Evolutionary conservation across 495 filamentous ascomycete species (phyloP).

Genomic region (Astrocystis sublimbata): DNA sequence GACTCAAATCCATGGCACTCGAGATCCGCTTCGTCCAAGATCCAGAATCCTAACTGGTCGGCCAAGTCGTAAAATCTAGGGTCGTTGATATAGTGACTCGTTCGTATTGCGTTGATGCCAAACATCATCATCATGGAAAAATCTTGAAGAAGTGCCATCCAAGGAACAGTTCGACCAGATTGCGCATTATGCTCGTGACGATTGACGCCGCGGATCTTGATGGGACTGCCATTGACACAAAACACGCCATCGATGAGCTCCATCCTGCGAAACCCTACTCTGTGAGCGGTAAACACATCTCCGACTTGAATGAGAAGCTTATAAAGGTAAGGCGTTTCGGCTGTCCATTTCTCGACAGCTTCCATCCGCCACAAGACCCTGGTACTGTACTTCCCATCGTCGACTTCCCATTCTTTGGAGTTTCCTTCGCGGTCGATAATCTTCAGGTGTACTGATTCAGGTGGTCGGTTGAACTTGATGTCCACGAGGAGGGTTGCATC

Average conservation of each 20-base stretch:
- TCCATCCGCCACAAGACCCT: constrained; percentile 39
- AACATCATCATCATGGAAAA: constrained; percentile 66
- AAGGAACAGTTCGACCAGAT: constrained; percentile 61
- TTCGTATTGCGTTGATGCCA: constrained; percentile 69
- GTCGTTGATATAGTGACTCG: constrained; percentile 65
- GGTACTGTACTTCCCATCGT: too few relatives aligned
- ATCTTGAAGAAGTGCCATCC: constrained; percentile 56
- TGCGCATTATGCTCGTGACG: constrained; percentile 66
- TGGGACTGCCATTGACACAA: constrained; percentile 59
- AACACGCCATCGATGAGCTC: constrained; percentile 60
- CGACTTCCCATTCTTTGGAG: too few relatives aligned
- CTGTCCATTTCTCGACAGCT: constrained; percentile 64
- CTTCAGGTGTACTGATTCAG: constrained; percentile 30
- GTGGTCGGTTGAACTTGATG: constrained; percentile 38
- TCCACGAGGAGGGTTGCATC: constrained; percentile 56
- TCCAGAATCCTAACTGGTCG: constrained; percentile 69
- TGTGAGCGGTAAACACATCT: constrained; percentile 47
- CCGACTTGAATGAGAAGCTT: constrained; percentile 44
- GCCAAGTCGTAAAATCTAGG: constrained; percentile 62
- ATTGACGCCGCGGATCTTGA: constrained; percentile 67
- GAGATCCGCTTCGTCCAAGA: constrained; percentile 72
- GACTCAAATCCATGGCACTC: constrained; percentile 70
- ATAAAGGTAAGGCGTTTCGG: constrained; percentile 67
- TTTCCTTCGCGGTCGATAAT: constrained; percentile 38
- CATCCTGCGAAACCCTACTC: constrained; percentile 61